A percentile compares a stretch with the other conserved stretches of the same genome.
Conservation (phyloP, 2,329 filamentous ascomycete genomes). For the Lasiodiplodia citricola region DNA sequence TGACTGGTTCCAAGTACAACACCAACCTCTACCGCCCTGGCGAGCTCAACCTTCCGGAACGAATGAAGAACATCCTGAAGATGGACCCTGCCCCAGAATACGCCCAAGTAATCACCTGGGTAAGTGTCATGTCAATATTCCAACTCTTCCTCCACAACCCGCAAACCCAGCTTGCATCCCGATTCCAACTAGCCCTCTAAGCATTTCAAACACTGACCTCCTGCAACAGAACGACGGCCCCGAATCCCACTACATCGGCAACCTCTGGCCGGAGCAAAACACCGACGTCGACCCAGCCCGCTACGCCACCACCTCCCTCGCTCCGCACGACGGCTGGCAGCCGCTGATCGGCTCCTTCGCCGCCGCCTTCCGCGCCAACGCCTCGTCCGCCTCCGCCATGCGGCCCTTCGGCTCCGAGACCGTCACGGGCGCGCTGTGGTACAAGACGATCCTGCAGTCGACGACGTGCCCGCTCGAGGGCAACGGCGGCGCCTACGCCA, state of each 20-base stretch:
- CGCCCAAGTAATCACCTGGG: constrained; percentile 43
- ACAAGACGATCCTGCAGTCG: constrained; percentile 10
- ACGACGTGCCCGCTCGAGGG: constrained; percentile 7
- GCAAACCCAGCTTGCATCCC: background rate
- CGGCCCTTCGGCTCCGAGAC: background rate
- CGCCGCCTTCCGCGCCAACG: constrained; percentile 40
- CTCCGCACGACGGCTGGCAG: constrained; percentile 43
- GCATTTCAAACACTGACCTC: background rate
- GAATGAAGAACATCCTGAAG: constrained; percentile 44
- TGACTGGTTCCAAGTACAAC: constrained; percentile 30
- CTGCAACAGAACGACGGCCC: constrained; percentile 39
- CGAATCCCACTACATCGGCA: constrained; percentile 47
- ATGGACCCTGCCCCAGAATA: constrained; percentile 38
- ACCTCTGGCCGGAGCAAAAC: constrained; percentile 41
- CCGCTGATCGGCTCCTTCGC: constrained; percentile 44
- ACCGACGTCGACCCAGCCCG: constrained; percentile 24
- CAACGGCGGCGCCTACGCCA: constrained; percentile 8
- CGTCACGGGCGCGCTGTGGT: constrained; percentile 14
- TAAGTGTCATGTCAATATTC: background rate
- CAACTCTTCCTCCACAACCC: background rate
- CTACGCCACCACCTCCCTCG: constrained; percentile 39
- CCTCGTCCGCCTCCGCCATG: background rate
- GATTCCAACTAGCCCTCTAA: background rate
- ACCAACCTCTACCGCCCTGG: constrained; percentile 41
- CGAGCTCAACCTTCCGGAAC: constrained; percentile 42